Evolutionary conservation across 164 flowering plant genomes (phyloP).

Genomic region (Nelumbo lutea): DNA sequence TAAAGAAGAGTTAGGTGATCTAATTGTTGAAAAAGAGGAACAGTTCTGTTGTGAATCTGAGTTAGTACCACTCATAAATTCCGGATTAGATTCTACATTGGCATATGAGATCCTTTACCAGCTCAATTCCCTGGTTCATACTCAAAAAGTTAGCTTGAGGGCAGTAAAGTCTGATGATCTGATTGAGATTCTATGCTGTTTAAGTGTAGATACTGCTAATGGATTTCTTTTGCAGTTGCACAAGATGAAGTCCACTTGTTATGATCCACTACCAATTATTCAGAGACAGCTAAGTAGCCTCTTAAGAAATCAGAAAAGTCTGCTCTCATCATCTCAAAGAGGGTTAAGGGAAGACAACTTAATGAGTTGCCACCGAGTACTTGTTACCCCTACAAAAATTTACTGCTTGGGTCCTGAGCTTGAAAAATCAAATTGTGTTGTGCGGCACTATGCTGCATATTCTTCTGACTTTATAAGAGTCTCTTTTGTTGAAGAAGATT

Average conservation of each 20-base stretch:
- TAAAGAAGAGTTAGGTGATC: conserved; percentile 26
- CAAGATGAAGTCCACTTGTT: conserved; percentile 48
- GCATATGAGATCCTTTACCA: conserved; percentile 76
- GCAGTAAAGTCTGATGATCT: conserved; percentile 46
- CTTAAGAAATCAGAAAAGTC: conserved; percentile 19
- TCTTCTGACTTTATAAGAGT: conserved; percentile 85
- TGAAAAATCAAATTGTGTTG: conserved; percentile 79
- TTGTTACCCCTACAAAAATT: conserved; percentile 78
- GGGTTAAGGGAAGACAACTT: conserved; percentile 33
- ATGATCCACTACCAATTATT: conserved; percentile 52
- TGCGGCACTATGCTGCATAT: conserved; percentile 59
- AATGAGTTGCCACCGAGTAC: conserved; percentile 78
- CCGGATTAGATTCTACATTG: conserved; percentile 27
- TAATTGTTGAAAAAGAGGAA: conserved; percentile 35
- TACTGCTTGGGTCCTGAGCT: conserved; percentile 91
- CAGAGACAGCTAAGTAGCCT: conserved; percentile 27
- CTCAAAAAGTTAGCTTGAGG: conserved; percentile 58
- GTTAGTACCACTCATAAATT: conserved; percentile 61
- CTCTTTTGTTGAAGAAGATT: conserved; percentile 96
- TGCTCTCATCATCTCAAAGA: conserved; percentile 24
- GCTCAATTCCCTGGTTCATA: conserved; percentile 79
- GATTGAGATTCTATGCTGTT: conserved; percentile 38
- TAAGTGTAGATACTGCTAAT: conserved; percentile 37
- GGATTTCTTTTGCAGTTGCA: conserved; percentile 65
- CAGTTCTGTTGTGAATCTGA: conserved; percentile 35